phyloP scores from a whole-genome alignment of 1,284 basidiomycete species.

The Sporisorium iseilematis-ciliati region DNA sequence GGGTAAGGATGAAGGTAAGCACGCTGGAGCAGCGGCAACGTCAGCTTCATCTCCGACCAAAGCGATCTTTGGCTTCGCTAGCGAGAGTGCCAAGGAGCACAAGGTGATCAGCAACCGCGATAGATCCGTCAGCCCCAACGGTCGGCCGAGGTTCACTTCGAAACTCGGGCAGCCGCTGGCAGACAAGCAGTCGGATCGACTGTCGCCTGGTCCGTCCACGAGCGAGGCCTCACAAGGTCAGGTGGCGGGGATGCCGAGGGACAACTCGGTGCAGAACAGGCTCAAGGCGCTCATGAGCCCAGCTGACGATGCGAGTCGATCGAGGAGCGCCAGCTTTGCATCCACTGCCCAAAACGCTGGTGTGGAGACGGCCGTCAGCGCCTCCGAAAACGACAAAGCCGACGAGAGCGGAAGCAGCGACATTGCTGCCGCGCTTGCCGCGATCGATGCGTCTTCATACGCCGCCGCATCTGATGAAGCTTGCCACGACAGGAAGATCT shows the following conservation, averaged over 20 bases:
- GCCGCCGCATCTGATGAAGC: neutral
- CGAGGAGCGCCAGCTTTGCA: neutral
- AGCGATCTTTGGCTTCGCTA: conserved; percentile 41
- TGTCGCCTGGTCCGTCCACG: conserved; percentile 33
- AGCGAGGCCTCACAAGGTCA: neutral
- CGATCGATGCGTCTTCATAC: conserved; percentile 21
- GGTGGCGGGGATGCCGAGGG: conserved; percentile 15
- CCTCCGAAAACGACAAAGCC: conserved; percentile 16
- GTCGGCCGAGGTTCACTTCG: conserved; percentile 53
- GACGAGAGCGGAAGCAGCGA: conserved; percentile 29
- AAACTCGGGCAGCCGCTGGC: conserved; percentile 58
- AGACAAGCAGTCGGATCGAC: conserved; percentile 14
- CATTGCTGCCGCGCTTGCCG: conserved; percentile 29
- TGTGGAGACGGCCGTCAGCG: neutral
- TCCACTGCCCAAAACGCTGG: neutral
- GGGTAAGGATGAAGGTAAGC: conserved; percentile 40
- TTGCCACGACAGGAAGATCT: conserved; percentile 5
- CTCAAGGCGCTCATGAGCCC: conserved; percentile 54
- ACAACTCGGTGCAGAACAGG: conserved; percentile 49
- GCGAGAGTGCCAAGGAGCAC: conserved; percentile 22
- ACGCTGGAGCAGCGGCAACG: neutral
- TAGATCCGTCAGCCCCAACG: conserved; percentile 47
- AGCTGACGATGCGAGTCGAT: neutral
- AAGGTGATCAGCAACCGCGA: conserved; percentile 13
- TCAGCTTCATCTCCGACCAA: conserved; percentile 30